Evolutionary conservation across 108 stramenopile genomes (phyloP).

Genomic region (Nannochloropsis gaditana): DNA sequence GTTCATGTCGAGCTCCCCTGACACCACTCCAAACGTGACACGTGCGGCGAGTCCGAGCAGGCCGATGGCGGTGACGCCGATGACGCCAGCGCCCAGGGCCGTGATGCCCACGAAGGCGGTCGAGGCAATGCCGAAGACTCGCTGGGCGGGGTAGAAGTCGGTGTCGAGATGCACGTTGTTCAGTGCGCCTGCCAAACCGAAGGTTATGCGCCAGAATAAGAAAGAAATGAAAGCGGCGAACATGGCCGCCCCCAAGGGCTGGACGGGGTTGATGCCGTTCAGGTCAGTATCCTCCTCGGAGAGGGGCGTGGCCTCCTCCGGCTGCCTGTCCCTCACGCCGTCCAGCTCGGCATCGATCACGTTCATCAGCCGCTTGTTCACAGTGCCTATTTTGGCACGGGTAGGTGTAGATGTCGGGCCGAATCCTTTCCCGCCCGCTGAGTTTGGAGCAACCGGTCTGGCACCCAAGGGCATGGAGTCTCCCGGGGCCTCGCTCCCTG

Average conservation of each 20-base stretch:
- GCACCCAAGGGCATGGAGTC: not conserved
- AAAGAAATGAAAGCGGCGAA: slow-evolving; percentile 20
- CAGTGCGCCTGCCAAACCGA: not conserved
- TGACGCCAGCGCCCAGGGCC: not conserved
- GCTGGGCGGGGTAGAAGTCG: slow-evolving; percentile 5
- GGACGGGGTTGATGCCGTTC: slow-evolving; percentile 9
- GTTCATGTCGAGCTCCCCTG: slow-evolving; percentile 17
- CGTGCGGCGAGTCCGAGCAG: not conserved
- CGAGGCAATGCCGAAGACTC: not conserved
- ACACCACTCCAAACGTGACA: not conserved
- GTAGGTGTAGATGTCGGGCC: not conserved
- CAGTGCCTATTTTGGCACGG: not conserved
- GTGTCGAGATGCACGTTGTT: slow-evolving; percentile 11
- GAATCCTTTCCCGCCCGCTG: slow-evolving; percentile 8
- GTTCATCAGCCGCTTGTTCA: slow-evolving; percentile 14
- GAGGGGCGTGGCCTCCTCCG: slow-evolving; percentile 7
- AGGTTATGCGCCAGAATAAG: slow-evolving; percentile 15
- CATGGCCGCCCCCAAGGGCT: not conserved
- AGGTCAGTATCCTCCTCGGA: not conserved
- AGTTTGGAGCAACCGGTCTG: not conserved
- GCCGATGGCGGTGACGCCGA: slow-evolving; percentile 3
- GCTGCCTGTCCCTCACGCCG: not conserved
- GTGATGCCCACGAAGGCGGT: slow-evolving; percentile 19
- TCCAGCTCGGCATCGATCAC: slow-evolving; percentile 2
- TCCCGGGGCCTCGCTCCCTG: not conserved